Conservation (phyloP, 331 rosid genomes). For the Erythrophleum ivorense region DNA sequence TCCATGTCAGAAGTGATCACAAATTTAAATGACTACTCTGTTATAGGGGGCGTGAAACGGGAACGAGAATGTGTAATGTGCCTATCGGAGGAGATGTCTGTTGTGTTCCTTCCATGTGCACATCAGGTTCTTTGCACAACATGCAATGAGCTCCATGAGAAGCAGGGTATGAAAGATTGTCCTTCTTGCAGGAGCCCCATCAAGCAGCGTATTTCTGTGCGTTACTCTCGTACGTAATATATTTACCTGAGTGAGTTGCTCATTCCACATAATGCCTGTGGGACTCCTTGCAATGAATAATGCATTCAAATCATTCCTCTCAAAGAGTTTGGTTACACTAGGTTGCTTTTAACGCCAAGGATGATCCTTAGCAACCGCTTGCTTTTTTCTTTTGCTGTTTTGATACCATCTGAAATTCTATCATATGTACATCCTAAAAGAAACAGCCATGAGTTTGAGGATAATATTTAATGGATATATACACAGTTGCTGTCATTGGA, state of each 20-base stretch:
- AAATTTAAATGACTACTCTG: slow-evolving; percentile 49
- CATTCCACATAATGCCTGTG: slow-evolving; percentile 44
- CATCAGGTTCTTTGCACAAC: slow-evolving; percentile 91
- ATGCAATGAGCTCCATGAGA: slow-evolving; percentile 95
- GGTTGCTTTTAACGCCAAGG: slow-evolving; percentile 44
- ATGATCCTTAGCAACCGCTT: slow-evolving; percentile 36
- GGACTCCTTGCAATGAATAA: slow-evolving; percentile 66
- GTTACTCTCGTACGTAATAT: slow-evolving; percentile 57
- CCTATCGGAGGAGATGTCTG: slow-evolving; percentile 93
- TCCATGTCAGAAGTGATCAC: slow-evolving; percentile 52
- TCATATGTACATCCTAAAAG: background rate
- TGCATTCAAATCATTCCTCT: slow-evolving; percentile 51
- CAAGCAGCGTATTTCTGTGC: slow-evolving; percentile 76
- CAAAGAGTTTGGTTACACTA: slow-evolving; percentile 49
- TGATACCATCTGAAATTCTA: slow-evolving; percentile 20
- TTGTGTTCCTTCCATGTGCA: slow-evolving; percentile 91
- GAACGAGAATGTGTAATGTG: slow-evolving; percentile 98
- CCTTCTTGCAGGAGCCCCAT: slow-evolving; percentile 93
- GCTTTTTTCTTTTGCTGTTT: slow-evolving; percentile 25
- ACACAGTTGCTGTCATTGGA: background rate
- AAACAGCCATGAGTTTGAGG: background rate
- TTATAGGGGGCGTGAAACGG: slow-evolving; percentile 70
- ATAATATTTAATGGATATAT: background rate
- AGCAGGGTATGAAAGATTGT: slow-evolving; percentile 92
- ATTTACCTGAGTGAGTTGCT: slow-evolving; percentile 46